These are phyloP conservation scores for Marasmius oreades DNA, from an alignment of 1,284 basidiomycete species.

Conservation along the genomic window DNA sequence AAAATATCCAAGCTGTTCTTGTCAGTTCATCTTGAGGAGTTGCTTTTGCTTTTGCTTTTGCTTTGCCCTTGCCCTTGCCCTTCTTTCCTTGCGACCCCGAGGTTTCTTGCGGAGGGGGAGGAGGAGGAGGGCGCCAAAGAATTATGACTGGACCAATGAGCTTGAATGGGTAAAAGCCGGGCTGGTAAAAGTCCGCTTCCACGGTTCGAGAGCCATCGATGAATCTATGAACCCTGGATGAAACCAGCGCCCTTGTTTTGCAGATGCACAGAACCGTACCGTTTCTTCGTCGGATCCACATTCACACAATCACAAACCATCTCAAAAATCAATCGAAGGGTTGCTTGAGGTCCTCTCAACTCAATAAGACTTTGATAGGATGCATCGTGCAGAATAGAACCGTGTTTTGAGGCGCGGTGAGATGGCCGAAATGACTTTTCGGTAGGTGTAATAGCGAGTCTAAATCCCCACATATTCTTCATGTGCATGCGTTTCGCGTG, in stretches of 20 bases:
- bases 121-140: conserved; percentile 58
- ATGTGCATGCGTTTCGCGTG: conserved; percentile 94
- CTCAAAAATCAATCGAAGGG: conserved; percentile 53
- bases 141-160: conserved; percentile 71
- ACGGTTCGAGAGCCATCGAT: conserved; percentile 51
- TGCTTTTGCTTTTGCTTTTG: no score
- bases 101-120: conserved; percentile 8
- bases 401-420: conserved; percentile 80
- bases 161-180: conserved; percentile 61
- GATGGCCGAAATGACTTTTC: conserved; percentile 89
- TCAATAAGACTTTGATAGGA: conserved; percentile 81
- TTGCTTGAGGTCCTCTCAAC: conserved; percentile 56
- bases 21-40: conserved; percentile 1
- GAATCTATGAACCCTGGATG: conserved; percentile 39
- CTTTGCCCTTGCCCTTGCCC: conserved; percentile 17
- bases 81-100: conserved; percentile 2
- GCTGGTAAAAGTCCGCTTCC: conserved; percentile 63
- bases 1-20: conserved; percentile 67
- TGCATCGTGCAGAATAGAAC: conserved; percentile 82
- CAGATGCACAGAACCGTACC: conserved; percentile 34
- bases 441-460: conserved; percentile 79
- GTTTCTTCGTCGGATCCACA: conserved; percentile 49
- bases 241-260: neutral
- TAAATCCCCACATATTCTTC: conserved; percentile 86
- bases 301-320: conserved; percentile 62